Conservation (phyloP, 495 filamentous ascomycete species). For the Penicillium simplicissimum region DNA sequence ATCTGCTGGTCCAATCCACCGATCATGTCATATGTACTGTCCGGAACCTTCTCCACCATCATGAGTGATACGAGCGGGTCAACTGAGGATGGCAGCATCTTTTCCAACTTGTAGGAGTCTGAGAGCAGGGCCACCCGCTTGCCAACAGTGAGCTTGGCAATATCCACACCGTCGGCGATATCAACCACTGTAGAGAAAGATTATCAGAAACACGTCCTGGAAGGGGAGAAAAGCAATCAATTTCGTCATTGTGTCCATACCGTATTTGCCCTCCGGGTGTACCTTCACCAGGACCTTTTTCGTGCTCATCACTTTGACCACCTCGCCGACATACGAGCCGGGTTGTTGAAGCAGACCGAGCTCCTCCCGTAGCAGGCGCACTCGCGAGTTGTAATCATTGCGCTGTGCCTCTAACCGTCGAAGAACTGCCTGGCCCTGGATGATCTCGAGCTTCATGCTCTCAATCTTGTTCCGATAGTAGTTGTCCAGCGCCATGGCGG, state of each 20-base stretch:
- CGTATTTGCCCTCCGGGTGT: conserved; percentile 99
- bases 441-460: conserved; percentile 99
- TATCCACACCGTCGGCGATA: conserved; percentile 90
- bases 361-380: conserved; percentile 93
- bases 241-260: conserved; percentile 49
- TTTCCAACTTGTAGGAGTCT: conserved; percentile 96
- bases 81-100: conserved; percentile 95
- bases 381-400: conserved; percentile 98
- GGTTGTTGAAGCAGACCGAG: conserved; percentile 95
- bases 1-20: conserved; percentile 98
- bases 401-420: conserved; percentile 95
- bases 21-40: conserved; percentile 99
- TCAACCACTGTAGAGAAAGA: conserved; percentile 74
- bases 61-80: conserved; percentile 99
- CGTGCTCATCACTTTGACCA: conserved; percentile 99
- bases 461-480: conserved; percentile 99
- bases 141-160: conserved; percentile 91
- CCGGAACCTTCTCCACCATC: conserved; percentile 99
- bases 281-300: conserved; percentile 99
- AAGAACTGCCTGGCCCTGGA: conserved; percentile 94
- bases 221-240: not conserved
- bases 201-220: not conserved
- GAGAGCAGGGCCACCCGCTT: conserved; percentile 96
- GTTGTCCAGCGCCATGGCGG: conserved; percentile 92
- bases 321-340: conserved; percentile 97